Conservation (phyloP, 1,284 basidiomycete species). For the Phaffia rhodozyma region DNA sequence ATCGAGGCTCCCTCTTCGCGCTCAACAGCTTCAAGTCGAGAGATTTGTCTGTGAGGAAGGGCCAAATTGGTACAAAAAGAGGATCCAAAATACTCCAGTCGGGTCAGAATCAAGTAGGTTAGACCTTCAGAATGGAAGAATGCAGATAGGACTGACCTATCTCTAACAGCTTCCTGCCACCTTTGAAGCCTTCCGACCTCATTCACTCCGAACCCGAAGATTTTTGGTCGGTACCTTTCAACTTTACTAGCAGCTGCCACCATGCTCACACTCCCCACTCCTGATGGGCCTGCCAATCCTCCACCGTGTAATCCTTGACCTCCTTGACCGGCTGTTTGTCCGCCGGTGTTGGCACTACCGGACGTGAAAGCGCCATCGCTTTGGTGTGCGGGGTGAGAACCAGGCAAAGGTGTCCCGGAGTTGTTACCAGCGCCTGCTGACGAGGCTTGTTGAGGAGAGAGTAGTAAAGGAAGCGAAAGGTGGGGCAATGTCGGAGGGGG, state of each 20-base stretch:
- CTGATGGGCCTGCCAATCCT: conserved; percentile 22
- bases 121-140: neutral
- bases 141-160: conserved; percentile 45
- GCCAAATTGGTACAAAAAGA: neutral
- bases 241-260: conserved; percentile 71
- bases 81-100: no score
- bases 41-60: conserved; percentile 19
- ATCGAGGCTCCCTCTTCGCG: neutral
- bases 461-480: neutral
- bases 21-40: conserved; percentile 10
- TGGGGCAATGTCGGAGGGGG: conserved; percentile 27
- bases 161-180: conserved; percentile 82
- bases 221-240: conserved; percentile 75
- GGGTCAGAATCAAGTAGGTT: neutral
- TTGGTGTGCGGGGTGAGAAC: neutral
- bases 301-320: conserved; percentile 6
- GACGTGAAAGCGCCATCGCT: conserved; percentile 34
- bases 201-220: conserved; percentile 88
- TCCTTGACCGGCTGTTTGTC: conserved; percentile 19
- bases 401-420: neutral
- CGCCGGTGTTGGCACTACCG: conserved; percentile 20
- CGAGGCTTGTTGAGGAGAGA: neutral
- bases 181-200: conserved; percentile 82
- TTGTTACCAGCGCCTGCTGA: neutral
- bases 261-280: conserved; percentile 43